Base-by-base conservation (phyloP, 2,329 filamentous ascomycete genomes). In the Ophiostoma fasciatum region DNA sequence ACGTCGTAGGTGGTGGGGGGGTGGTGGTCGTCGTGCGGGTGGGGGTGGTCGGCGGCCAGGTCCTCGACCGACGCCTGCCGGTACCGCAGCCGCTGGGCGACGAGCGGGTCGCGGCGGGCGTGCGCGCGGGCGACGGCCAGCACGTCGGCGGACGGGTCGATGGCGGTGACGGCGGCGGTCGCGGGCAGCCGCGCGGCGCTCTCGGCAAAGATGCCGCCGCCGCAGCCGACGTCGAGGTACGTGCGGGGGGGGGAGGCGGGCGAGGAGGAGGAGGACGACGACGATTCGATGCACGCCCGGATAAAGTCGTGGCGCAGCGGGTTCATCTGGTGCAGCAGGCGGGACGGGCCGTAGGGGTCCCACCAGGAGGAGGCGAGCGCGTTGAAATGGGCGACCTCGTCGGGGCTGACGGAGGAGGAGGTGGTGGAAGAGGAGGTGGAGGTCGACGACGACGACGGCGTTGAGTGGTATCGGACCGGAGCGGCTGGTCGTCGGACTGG, bases 281-380 rank as follows among this genome's bases (percentile, higher is more conserved):
- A 58, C 12, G 35, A 23, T 10, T 28, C 57, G 31, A 78, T 71
- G 53, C 88, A 94, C 43, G 63, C 60, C 17, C 67, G 67, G 55
- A 94, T 90, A 60, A 96, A 96, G 59, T 85, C 77, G 61, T 96
- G 87, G 23, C 90, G 85, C 31, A 94, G 73, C 2, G 90, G 90
- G 61, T 98, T 96, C 88, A 98, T 96, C 46, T 94, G 78, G 58
- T 98, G 90, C 3, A 98, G 74, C 40, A 94, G 75, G 27, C 88
- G 76, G 4, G 85, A 94, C 7, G 88, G 79, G 35, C 90, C 90
- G 52, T 94, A 77, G 2, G 88, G 82, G 58, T 96, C 87, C 90
- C 90, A 98, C 90, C 90, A 98, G 49, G 79, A 79, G 46, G 82
- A 82, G 45, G 90, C 90, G 50, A 98, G 82, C 44, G 76, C 75